Base-by-base conservation (phyloP, 2,329 filamentous ascomycete species). In the Penicillium expansum region DNA sequence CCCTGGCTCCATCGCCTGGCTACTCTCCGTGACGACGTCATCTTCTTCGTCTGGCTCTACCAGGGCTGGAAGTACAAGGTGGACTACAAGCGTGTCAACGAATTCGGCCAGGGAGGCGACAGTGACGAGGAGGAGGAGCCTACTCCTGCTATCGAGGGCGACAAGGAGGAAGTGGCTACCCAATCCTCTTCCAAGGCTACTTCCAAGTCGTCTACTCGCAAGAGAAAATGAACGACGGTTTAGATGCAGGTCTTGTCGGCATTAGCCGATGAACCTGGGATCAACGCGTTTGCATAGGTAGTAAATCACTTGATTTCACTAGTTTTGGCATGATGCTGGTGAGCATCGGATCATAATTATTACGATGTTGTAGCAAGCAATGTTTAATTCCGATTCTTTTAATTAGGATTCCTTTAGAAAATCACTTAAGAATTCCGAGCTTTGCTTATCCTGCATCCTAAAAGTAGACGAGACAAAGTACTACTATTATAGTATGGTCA, bases 101-200 rank as follows among this genome's bases (percentile, higher is more conserved):
- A 99, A 76, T 99, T 97, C 71, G 94, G 94, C 9, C 94, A 97
- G 80, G 94, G 93, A 35, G 94, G 94, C n/a, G 93, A 95, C n/a
- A 89, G 91, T 27, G 90, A 92, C 22, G 80, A 82, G 59, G 77
- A 76, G 35, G 82, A 82, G 45, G 82, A 83, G 66, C 71, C 59
- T 18, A 58, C 59, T 5, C 44, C 64, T 37, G 50, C 54, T 10
- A 22, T 56, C 18, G 62, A 70, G 29, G 42, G 49, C 0, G 48
- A 57, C n/a, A 64, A 68, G 42, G 49, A 62, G 18, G 62, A 66
- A 27, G 41, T 61, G 13, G 58, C 64, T 16, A 51, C 66, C 24
- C 60, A 69, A 54, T 67, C 70, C 11, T 71, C 72, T 45, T 65
- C 67, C 50, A 70, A 71, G 53, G 65, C 62, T 37, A 61, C 57